Evolutionary conservation across 371 early-diverging fungal species (phyloP).

Genomic region (Lichtheimia corymbifera): DNA sequence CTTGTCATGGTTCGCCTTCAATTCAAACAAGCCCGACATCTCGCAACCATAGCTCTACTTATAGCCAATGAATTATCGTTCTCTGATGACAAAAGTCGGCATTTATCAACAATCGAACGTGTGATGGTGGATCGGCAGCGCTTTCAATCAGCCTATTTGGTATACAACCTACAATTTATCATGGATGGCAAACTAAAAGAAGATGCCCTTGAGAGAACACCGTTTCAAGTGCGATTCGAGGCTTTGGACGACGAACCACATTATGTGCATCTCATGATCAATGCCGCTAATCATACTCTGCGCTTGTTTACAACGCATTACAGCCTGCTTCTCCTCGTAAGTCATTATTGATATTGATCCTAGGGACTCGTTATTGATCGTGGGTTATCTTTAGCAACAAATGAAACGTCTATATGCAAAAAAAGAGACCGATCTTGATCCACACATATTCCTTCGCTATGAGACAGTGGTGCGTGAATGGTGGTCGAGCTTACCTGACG

Average conservation of each 20-base stretch:
- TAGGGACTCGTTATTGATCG: background rate
- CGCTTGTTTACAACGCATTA: background rate
- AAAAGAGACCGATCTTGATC: background rate
- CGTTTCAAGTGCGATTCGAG: too few relatives aligned
- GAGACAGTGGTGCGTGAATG: background rate
- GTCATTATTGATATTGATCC: background rate
- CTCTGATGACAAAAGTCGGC: background rate
- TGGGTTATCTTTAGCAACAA: constrained; percentile 1
- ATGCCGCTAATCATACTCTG: background rate
- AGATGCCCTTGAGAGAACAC: background rate
- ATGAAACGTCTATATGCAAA: background rate
- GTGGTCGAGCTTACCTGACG: background rate
- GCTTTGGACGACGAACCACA: too few relatives aligned
- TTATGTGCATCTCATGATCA: background rate
- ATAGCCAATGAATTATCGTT: background rate
- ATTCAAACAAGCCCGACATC: background rate
- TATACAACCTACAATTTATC: background rate
- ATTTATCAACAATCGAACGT: background rate
- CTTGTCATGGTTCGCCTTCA: background rate
- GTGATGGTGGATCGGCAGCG: background rate
- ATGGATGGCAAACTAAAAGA: constrained; percentile 3
- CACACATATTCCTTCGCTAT: background rate
- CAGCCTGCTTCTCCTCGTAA: background rate
- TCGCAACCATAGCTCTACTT: background rate
- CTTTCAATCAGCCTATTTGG: background rate